Percentiles rank a stretch among this genome's conserved stretches.
These are phyloP conservation scores for Falciphora oryzae DNA, from an alignment of 2,329 filamentous ascomycete species.

Conservation along the genomic window DNA sequence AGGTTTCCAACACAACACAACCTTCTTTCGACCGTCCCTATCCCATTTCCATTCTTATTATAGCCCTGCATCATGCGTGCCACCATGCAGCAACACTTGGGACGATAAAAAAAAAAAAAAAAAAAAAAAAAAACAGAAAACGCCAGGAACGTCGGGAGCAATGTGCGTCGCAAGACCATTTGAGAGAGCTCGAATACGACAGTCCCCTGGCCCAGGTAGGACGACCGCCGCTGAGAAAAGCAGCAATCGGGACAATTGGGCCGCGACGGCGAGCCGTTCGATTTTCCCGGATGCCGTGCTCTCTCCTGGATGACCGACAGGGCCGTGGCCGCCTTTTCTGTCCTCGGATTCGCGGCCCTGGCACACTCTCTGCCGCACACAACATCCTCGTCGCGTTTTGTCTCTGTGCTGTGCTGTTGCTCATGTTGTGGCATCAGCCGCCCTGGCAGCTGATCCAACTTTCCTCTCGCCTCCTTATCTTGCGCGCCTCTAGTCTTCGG, in stretches of 20 bases:
- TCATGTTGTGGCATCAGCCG: not conserved
- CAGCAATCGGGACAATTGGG: not conserved
- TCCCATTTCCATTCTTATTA: not conserved
- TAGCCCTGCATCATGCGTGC: not conserved
- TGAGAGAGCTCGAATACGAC: not conserved
- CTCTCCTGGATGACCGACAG: not conserved
- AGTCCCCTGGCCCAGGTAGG: not conserved
- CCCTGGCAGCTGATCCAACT: constrained; percentile 9
- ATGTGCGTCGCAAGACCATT: not conserved
- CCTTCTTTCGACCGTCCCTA: constrained; percentile 3
- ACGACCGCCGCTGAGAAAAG: not conserved
- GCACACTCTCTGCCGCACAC: not conserved
- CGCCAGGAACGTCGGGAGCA: not conserved
- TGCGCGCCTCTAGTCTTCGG: constrained; percentile 1
- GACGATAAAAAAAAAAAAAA: not conserved
- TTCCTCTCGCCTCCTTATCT: constrained; percentile 11
- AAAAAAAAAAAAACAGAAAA: too few relatives aligned
- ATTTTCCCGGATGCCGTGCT: not conserved
- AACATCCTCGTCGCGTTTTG: not conserved
- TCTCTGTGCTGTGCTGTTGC: not conserved
- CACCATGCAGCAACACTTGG: too few relatives aligned
- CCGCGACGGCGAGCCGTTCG: not conserved
- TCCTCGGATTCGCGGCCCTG: too few relatives aligned
- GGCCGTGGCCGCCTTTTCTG: too few relatives aligned
- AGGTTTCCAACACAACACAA: not conserved